Evolutionary conservation across 257 asterid species (phyloP).

Genomic region (Paraleonurus japonicus): DNA sequence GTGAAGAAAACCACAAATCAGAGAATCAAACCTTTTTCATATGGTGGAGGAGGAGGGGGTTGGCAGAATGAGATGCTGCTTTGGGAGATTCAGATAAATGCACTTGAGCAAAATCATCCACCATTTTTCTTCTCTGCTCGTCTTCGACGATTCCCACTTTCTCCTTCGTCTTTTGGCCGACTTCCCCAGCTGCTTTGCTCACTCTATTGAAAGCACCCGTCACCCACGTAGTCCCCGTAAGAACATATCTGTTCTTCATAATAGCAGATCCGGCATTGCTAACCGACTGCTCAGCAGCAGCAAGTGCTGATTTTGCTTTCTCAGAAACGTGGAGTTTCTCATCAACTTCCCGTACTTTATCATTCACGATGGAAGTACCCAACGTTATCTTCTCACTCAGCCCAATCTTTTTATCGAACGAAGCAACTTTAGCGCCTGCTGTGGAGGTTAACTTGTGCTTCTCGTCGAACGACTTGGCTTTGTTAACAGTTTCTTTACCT

Average conservation of each 20-base stretch:
- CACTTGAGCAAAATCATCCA: constrained; percentile 77
- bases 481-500: constrained; percentile 80
- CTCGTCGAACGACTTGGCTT: constrained; percentile 78
- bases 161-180: constrained; percentile 80
- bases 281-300: constrained; percentile 85
- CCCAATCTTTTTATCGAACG: constrained; percentile 73
- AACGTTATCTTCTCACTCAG: constrained; percentile 69
- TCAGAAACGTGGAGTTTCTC: constrained; percentile 85
- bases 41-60: constrained; percentile 61
- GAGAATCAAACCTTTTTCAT: constrained; percentile 47
- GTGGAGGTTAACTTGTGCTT: constrained; percentile 82
- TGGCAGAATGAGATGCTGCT: constrained; percentile 51
- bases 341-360: constrained; percentile 80
- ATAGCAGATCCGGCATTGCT: constrained; percentile 80
- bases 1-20: constrained; percentile 36
- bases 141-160: constrained; percentile 77
- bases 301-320: constrained; percentile 79
- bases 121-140: constrained; percentile 79
- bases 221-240: constrained; percentile 85
- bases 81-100: constrained; percentile 83
- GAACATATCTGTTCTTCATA: constrained; percentile 84
- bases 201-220: constrained; percentile 78
- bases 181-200: constrained; percentile 85
- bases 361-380: constrained; percentile 78
- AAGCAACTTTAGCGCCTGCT: constrained; percentile 76